phyloP scores from a whole-genome alignment of 1,284 basidiomycete genomes.

The Flammula alnicola region DNA sequence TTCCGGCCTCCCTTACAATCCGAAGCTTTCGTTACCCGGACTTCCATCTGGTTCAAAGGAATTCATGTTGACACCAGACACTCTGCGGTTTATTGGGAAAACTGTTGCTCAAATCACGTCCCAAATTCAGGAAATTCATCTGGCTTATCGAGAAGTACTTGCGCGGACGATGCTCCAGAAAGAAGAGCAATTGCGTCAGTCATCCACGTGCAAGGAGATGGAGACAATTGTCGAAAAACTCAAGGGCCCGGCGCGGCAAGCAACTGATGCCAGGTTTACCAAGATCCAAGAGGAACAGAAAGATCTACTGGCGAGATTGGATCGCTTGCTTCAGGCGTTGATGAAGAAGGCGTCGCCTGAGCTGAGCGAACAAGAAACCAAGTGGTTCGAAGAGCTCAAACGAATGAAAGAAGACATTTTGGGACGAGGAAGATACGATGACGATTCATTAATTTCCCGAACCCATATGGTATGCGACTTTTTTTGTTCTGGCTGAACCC shows the following conservation, averaged over 20 bases:
- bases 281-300: constrained; percentile 66
- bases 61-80: constrained; percentile 76
- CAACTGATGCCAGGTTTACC: constrained; percentile 49
- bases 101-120: constrained; percentile 63
- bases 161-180: constrained; percentile 73
- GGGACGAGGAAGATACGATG: constrained; percentile 68
- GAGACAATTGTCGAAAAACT: constrained; percentile 49
- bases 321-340: constrained; percentile 74
- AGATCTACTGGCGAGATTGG: constrained; percentile 66
- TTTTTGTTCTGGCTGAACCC: not conserved
- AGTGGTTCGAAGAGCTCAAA: constrained; percentile 93
- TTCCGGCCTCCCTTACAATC: constrained; percentile 55
- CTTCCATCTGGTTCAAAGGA: constrained; percentile 45
- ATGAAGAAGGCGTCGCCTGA: constrained; percentile 84
- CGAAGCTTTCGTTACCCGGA: constrained; percentile 51
- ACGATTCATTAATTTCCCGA: constrained; percentile 59
- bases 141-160: constrained; percentile 60
- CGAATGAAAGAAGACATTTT: constrained; percentile 78
- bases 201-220: constrained; percentile 59
- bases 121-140: constrained; percentile 58
- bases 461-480: constrained; percentile 52
- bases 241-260: constrained; percentile 42
- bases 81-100: constrained; percentile 76
- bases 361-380: constrained; percentile 83
- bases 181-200: constrained; percentile 74